Evolutionary conservation across 2,329 filamentous ascomycete species (phyloP).

Genomic region (Pseudophaeomoniella oleicola): DNA sequence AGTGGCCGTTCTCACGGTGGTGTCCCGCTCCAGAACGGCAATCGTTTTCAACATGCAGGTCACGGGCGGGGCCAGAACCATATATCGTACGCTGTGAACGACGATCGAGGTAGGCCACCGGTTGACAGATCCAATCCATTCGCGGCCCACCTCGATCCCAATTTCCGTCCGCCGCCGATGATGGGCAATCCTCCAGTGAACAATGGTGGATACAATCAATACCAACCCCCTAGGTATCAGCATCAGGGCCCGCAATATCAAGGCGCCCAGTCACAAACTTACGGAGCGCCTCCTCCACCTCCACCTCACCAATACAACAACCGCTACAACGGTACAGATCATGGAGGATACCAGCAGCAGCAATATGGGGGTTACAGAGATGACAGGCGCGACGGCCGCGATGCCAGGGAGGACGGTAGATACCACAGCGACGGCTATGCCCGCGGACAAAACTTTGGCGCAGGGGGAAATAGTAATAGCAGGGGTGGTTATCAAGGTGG

Average conservation of each 20-base stretch:
- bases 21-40: conserved; percentile 40
- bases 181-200: conserved; percentile 7
- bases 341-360: not conserved
- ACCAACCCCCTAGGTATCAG: conserved; percentile 16
- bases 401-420: not conserved
- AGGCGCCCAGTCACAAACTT: conserved; percentile 13
- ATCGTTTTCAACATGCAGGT: conserved; percentile 15
- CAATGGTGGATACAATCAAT: not conserved
- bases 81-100: conserved; percentile 4
- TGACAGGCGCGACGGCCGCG: not conserved
- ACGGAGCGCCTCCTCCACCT: conserved; percentile 20
- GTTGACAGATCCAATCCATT: conserved; percentile 27
- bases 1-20: conserved; percentile 58
- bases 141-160: conserved; percentile 31
- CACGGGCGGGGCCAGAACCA: conserved; percentile 11
- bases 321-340: not conserved
- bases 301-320: conserved; percentile 17
- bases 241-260: conserved; percentile 16
- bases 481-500: conserved; percentile 2
- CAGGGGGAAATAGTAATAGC: conserved; percentile 4
- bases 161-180: conserved; percentile 21
- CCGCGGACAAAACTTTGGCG: conserved; percentile 11
- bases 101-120: conserved; percentile 1
- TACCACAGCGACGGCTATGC: conserved; percentile 13
- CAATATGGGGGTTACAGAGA: not conserved